Base-by-base conservation (phyloP, 148 eudicot genomes). In the Fallopia convolvulus region DNA sequence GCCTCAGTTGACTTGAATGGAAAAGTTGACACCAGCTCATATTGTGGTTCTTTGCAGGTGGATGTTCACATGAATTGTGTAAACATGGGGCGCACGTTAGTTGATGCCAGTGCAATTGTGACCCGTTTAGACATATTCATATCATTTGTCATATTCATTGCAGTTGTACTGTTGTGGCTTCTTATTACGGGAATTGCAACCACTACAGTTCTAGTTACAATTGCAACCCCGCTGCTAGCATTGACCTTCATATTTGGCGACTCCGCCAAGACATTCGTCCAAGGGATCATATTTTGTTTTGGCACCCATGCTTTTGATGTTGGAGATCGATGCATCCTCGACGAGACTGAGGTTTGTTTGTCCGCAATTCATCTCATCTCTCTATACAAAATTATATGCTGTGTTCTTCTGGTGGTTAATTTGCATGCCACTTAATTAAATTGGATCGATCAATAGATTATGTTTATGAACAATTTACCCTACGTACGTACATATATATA, bases 321-420 rank as follows among this genome's bases (percentile, higher is more conserved):
- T 65, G 71, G 71, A 32, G 71, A 65, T 65, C 41, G 40, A 10
- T 65, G 71, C 11, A 65, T 65, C 42, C 18, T 65, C 9, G 42
- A 65, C 12, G n/a, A 65, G 0, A 65, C 71, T 65, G 71, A 65
- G 71, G 71, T 65, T 60, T 20, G 71, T 65, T 60, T 20, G 30
- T 26, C 30, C 30, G 1, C 30, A 26, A n/a, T n/a, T n/a, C n/a
- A n/a, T n/a, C n/a, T n/a, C n/a, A n/a, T n/a, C n/a, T n/a, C n/a
- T n/a, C n/a, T n/a, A n/a, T n/a, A n/a, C n/a, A 26, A 26, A 26
- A 26, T 26, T 26, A 26, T 26, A 26, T 26, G 30, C 1, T 26
- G 30, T 26, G 30, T 26, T 26, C 30, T 26, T 26, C n/a, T n/a
- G n/a, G 30, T 26, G 30, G 30, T 26, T 26, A 26, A 1, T 26